Evolutionary conservation across 106 monocot genomes (phyloP).

Genomic region (Hemerocallis citrina): DNA sequence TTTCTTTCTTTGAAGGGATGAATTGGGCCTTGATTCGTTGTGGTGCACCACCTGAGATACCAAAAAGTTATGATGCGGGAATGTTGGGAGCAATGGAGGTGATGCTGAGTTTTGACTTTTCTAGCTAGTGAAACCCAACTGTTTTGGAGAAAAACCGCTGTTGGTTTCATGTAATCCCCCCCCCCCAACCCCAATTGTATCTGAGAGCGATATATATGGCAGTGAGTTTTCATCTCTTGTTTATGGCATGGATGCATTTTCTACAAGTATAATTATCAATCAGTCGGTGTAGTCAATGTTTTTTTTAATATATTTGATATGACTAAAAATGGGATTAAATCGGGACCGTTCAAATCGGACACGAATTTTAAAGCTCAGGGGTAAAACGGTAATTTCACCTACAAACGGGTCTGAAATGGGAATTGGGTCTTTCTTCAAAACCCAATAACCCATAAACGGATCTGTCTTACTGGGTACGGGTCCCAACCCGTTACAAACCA

Average conservation of each 20-base stretch:
- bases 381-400: too few relatives aligned
- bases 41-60: conserved; percentile 54
- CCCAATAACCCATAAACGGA: too few relatives aligned
- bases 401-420: too few relatives aligned
- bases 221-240: conserved; percentile 5
- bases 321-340: too few relatives aligned
- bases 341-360: too few relatives aligned
- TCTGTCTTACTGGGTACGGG: too few relatives aligned
- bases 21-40: conserved; percentile 84
- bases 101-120: conserved; percentile 57
- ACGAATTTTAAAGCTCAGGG: too few relatives aligned
- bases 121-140: conserved; percentile 11
- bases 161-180: not conserved
- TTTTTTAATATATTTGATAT: too few relatives aligned
- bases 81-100: conserved; percentile 38
- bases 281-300: too few relatives aligned
- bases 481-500: too few relatives aligned
- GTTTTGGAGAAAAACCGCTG: not conserved
- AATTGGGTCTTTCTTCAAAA: too few relatives aligned
- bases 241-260: not conserved
- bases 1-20: conserved; percentile 62
- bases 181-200: not conserved
- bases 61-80: conserved; percentile 21
- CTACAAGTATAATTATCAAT: not conserved
- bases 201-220: not conserved